Conservation (phyloP, 192 early-diverging fungal genomes). For the Coemansia sp. region DNA sequence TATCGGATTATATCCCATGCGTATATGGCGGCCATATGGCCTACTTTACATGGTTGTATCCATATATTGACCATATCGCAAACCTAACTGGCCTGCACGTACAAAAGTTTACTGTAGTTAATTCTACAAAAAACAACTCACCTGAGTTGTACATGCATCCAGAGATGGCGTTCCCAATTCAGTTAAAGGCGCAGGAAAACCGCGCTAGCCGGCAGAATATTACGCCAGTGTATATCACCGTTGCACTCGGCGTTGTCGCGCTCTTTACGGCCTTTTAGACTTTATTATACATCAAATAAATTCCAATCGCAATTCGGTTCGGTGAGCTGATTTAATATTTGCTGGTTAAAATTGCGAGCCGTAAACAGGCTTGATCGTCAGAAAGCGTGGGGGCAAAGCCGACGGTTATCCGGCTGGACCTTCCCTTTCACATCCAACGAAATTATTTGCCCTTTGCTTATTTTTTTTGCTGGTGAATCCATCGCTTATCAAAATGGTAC, state of each 20-base stretch:
- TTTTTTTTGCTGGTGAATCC: constrained; percentile 7
- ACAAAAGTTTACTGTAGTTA: constrained; percentile 13
- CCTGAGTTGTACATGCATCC: constrained; percentile 4
- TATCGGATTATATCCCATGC: neutral
- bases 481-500: constrained; percentile 10
- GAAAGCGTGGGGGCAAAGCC: too few species aligned
- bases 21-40: neutral
- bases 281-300: too few species aligned
- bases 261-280: too few species aligned
- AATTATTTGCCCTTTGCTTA: neutral
- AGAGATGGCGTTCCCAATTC: neutral
- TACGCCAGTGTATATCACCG: neutral
- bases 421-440: constrained; percentile 2
- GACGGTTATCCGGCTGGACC: neutral
- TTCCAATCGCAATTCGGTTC: too few species aligned
- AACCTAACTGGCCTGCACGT: constrained; percentile 1
- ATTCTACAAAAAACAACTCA: neutral
- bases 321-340: too few species aligned
- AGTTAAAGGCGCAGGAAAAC: constrained; percentile 2
- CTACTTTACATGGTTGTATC: constrained; percentile 2
- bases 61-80: constrained; percentile 4
- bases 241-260: neutral
- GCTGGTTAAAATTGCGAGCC: too few species aligned
- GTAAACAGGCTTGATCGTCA: too few species aligned
- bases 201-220: neutral